Base-by-base conservation (phyloP, 78 protist species). In the Cavenderia fasciculata region DNA sequence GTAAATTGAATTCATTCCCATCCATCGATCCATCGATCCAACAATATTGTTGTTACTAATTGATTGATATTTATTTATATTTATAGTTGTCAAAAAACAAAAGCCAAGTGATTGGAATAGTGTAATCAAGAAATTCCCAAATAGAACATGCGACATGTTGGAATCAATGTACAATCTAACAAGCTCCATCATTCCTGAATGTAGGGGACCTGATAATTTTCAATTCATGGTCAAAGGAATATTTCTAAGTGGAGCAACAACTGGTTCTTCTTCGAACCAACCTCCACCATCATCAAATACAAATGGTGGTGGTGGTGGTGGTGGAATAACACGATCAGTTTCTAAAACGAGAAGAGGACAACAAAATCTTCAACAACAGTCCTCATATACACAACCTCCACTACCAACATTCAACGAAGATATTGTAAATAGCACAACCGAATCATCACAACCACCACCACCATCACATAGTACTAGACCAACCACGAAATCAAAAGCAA, bases 131-230 rank as follows among this genome's bases (percentile, higher is more conserved):
- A 47, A 68, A 68, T 82, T 82, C n/a, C 89, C 89, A 33, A 33
- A 38, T 8, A 47, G 89, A 57, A 82, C 59, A 8, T 68, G 56
- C 1, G 89, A 82, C 14, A 82, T 82, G 89, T 56, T 82, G 36
- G 77, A 82, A 36, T 25, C 65, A 56, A 46, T 59, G 46, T 82
- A 82, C 56, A 34, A 34, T 19, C 19, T 31, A 47, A 16, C 66
- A 40, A 57, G 51, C 2, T 36, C 49, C 34, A 47, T 38, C 25
- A 19, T 63, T 40, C 47, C 14, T 1, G 72, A 63, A 2, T 63
- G 72, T 63, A 36, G 47, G 4, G 33, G 51, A 43, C 43, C 84
- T 12, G 78, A 71, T 4, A 71, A 11, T 16, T 71, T 74, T 5
- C 8, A 41, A 27, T 44, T 4, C 25, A 4, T 56, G 4, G 84